Conservation (phyloP, 2,329 filamentous ascomycete genomes). For the Botrytis paeoniae region DNA sequence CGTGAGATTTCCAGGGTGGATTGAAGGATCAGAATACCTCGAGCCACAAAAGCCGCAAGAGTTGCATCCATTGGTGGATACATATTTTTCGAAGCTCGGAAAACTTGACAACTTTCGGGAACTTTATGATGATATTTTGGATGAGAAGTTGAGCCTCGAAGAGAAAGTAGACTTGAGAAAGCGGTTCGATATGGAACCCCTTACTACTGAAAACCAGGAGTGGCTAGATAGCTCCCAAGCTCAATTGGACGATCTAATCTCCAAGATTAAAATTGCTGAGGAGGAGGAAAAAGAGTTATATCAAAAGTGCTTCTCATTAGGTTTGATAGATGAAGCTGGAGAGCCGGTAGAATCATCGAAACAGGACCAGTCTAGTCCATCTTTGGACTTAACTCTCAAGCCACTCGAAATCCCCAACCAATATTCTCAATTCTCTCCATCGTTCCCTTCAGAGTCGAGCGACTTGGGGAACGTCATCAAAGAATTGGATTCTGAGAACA, state of each 20-base stretch:
- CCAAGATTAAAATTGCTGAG: conserved; percentile 19
- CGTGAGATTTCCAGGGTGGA: neutral
- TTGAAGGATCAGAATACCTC: accelerated
- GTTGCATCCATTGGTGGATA: conserved; percentile 23
- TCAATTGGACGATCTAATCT: conserved; percentile 11
- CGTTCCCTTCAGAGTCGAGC: conserved; percentile 21
- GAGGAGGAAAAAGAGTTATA: conserved; percentile 20
- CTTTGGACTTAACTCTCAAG: neutral
- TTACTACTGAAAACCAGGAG: conserved; percentile 23
- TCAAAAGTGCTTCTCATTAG: conserved; percentile 23
- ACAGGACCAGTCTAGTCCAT: conserved; percentile 16
- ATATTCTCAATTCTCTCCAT: conserved; percentile 26
- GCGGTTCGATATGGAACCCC: conserved; percentile 11
- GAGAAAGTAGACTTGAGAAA: conserved; percentile 18
- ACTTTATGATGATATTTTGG: conserved; percentile 20
- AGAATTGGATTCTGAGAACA: neutral
- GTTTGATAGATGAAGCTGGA: conserved; percentile 30
- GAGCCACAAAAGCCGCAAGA: neutral
- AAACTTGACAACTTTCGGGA: conserved; percentile 28
- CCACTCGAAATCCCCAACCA: conserved; percentile 20
- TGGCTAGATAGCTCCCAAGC: conserved; percentile 26
- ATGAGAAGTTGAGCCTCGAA: conserved; percentile 24
- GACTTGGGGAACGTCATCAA: neutral
- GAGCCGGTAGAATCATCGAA: conserved; percentile 24
- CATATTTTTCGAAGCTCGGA: conserved; percentile 24